Evolutionary conservation across 2,329 filamentous ascomycete species (phyloP).

Genomic region (Trichoderma endophyticum): DNA sequence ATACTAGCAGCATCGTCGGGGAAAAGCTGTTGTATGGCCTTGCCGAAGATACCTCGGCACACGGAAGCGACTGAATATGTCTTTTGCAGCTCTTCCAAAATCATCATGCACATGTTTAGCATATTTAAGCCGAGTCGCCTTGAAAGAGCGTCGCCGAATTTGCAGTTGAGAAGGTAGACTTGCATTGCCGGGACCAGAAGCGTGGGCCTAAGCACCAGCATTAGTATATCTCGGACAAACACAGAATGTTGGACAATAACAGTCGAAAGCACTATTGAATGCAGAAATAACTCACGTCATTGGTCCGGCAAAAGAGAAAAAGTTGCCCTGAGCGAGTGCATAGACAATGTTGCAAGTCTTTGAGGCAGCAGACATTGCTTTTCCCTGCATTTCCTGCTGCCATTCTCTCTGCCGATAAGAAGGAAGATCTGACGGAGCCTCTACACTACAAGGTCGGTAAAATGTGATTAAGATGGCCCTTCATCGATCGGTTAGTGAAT

Average conservation of each 20-base stretch:
- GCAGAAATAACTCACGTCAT: not conserved
- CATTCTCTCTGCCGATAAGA: constrained; percentile 7
- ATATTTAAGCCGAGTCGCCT: constrained; percentile 8
- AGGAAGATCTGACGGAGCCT: constrained; percentile 1
- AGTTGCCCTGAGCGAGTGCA: constrained; percentile 11
- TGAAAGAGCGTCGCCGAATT: constrained; percentile 7
- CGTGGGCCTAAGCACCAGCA: not conserved
- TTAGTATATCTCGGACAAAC: not conserved
- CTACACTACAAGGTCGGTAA: constrained; percentile 1
- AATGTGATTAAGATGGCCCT: constrained; percentile 7
- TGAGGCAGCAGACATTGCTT: constrained; percentile 12
- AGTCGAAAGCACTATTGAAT: too few relatives aligned
- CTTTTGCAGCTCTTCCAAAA: constrained; percentile 6
- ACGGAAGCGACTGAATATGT: constrained; percentile 13
- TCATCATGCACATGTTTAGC: constrained; percentile 17
- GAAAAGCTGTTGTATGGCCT: constrained; percentile 13
- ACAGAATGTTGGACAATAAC: too few relatives aligned
- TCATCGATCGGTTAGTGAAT: not conserved
- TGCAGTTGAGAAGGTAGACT: constrained; percentile 14
- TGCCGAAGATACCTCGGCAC: constrained; percentile 14
- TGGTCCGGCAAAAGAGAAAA: not conserved
- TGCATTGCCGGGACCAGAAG: constrained; percentile 10
- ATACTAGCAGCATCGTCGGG: constrained; percentile 6
- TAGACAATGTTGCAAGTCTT: constrained; percentile 14
- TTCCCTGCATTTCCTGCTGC: constrained; percentile 9